Evolutionary conservation across 2,329 filamentous ascomycete species (phyloP).

Genomic region (Colletotrichum caudatum): DNA sequence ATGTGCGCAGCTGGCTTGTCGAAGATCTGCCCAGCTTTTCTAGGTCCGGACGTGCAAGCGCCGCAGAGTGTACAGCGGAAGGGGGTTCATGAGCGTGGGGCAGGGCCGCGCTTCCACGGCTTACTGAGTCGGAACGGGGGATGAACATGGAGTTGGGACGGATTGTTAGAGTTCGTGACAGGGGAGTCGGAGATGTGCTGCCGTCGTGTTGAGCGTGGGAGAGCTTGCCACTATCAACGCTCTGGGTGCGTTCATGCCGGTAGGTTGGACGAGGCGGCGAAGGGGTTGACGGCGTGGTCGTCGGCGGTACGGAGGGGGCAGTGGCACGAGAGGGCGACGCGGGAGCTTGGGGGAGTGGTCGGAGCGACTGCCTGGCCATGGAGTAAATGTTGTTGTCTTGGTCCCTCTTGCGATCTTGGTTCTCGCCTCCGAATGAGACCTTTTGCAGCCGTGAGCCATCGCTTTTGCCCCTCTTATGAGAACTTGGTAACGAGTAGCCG

Average conservation of each 20-base stretch:
- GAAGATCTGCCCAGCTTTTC: conserved; percentile 88
- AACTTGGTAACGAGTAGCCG: conserved; percentile 59
- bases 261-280: conserved; percentile 53
- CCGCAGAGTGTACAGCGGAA: conserved; percentile 54
- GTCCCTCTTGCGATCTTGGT: conserved; percentile 51
- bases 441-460: conserved; percentile 70
- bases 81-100: conserved; percentile 49
- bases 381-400: conserved; percentile 74
- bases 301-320: conserved; percentile 45
- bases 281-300: conserved; percentile 46
- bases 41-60: conserved; percentile 77
- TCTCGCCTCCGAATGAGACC: conserved; percentile 49
- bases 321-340: conserved; percentile 54
- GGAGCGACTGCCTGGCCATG: conserved; percentile 80
- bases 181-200: conserved; percentile 56
- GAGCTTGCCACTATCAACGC: conserved; percentile 70
- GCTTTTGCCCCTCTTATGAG: conserved; percentile 81
- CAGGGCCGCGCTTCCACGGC: conserved; percentile 50
- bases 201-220: conserved; percentile 61
- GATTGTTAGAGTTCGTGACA: conserved; percentile 56
- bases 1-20: conserved; percentile 86
- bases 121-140: conserved; percentile 67
- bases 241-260: conserved; percentile 71
- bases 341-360: conserved; percentile 78
- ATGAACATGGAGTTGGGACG: conserved; percentile 73